Conservation (phyloP, 148 eudicot species). For the Hydrangea macrophylla region DNA sequence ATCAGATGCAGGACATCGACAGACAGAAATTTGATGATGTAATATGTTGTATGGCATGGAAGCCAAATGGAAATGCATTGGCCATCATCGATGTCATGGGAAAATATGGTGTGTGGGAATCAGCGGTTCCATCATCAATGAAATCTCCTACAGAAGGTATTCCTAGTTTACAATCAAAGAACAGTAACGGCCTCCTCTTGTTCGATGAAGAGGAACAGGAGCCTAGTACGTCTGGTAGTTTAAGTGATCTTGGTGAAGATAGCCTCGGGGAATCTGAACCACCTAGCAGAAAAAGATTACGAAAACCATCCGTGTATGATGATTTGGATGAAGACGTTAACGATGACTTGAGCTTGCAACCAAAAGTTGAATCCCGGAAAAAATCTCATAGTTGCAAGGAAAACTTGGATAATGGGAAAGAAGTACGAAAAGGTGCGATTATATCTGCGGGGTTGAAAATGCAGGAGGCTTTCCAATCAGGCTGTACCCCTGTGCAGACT, state of each 20-base stretch:
- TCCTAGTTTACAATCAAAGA: slow-evolving; percentile 54
- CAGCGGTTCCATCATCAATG: slow-evolving; percentile 79
- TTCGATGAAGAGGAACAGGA: slow-evolving; percentile 82
- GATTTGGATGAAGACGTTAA: slow-evolving; percentile 44
- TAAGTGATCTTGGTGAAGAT: slow-evolving; percentile 85
- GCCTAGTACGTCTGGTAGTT: slow-evolving; percentile 55
- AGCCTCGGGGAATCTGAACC: slow-evolving; percentile 56
- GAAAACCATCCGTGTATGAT: slow-evolving; percentile 51
- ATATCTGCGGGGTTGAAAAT: slow-evolving; percentile 35
- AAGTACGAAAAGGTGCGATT: slow-evolving; percentile 21
- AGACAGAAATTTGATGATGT: slow-evolving; percentile 85
- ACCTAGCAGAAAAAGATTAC: slow-evolving; percentile 70
- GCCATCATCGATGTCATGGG: slow-evolving; percentile 93
- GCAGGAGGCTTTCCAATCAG: slow-evolving; percentile 97
- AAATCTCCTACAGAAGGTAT: slow-evolving; percentile 89
- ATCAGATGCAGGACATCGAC: slow-evolving; percentile 70
- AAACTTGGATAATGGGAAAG: slow-evolving; percentile 29
- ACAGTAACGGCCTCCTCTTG: slow-evolving; percentile 62
- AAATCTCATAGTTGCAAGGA: slow-evolving; percentile 48
- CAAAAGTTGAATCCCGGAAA: slow-evolving; percentile 48
- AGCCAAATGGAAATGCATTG: slow-evolving; percentile 85
- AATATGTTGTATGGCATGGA: slow-evolving; percentile 88
- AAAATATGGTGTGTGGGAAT: slow-evolving; percentile 94
- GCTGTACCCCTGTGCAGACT: slow-evolving; percentile 78
- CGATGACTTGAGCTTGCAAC: slow-evolving; percentile 34